Conservation (phyloP, 768 basidiomycete species). For the Pleurotus salmoneostramineus region DNA sequence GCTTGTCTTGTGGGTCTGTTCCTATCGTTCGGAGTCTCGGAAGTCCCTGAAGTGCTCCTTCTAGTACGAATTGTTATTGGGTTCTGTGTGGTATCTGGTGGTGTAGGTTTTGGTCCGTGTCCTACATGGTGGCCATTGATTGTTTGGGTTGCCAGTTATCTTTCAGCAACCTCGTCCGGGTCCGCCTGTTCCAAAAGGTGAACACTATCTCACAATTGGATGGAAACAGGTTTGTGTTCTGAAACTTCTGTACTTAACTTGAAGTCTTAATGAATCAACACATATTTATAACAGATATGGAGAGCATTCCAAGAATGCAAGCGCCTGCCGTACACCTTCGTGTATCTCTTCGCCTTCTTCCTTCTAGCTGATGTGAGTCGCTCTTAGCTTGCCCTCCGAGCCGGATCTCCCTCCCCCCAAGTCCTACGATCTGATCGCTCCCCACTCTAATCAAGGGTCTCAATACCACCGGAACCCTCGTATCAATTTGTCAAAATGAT, state of each 20-base stretch:
- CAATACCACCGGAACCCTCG: conserved; percentile 75
- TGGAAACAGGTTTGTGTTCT: conserved; percentile 68
- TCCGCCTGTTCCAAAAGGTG: conserved; percentile 71
- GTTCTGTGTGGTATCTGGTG: conserved; percentile 83
- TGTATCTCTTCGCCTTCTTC: conserved; percentile 74
- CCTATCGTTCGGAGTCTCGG: not conserved
- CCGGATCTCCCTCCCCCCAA: not conserved
- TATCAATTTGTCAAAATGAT: conserved; percentile 76
- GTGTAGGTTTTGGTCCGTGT: conserved; percentile 47
- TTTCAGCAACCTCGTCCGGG: conserved; percentile 85
- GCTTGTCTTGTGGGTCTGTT: conserved; percentile 54
- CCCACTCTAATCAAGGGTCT: conserved; percentile 48
- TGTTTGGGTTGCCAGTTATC: conserved; percentile 46
- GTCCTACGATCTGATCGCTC: not conserved
- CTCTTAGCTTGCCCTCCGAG: not conserved
- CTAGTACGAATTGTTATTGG: conserved; percentile 71
- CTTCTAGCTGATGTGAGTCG: conserved; percentile 70
- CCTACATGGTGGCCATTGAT: not conserved
- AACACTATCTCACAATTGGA: conserved; percentile 76
- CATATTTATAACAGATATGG: conserved; percentile 59
- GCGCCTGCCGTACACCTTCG: conserved; percentile 76
- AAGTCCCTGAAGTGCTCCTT: not conserved
- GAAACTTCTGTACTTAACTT: not conserved
- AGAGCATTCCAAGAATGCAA: conserved; percentile 70
- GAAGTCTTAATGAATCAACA: not conserved